These are phyloP conservation scores for Plasmodium relictum DNA, from an alignment of 169 alveolate genomes.

Conservation along the genomic window DNA sequence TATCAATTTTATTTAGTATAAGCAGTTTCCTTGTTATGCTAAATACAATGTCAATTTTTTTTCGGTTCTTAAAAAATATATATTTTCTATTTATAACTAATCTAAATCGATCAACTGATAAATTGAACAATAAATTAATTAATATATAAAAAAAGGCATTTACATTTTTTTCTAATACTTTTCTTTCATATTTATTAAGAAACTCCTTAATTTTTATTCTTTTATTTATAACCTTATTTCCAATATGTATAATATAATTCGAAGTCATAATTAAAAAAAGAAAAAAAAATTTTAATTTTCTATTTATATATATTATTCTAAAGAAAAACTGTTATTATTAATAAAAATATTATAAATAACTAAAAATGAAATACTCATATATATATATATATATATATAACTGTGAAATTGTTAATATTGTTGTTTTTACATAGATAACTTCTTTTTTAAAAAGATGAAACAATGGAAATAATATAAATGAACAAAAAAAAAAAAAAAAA, in stretches of 20 bases:
- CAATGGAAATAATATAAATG: no score
- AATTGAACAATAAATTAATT: slow-evolving; percentile 53
- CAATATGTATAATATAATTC: slow-evolving; percentile 68
- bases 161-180: slow-evolving; percentile 53
- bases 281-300: neutral
- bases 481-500: no score
- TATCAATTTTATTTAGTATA: slow-evolving; percentile 26
- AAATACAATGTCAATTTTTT: slow-evolving; percentile 31
- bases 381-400: no score
- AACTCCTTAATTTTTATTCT: slow-evolving; percentile 40
- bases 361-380: no score
- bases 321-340: no score
- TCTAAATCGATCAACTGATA: slow-evolving; percentile 56
- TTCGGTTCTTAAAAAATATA: slow-evolving; percentile 46
- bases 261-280: slow-evolving; percentile 28
- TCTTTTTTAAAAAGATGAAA: no score
- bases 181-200: slow-evolving; percentile 44
- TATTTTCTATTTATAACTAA: slow-evolving; percentile 69
- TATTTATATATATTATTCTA: neutral
- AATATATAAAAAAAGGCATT: slow-evolving; percentile 54
- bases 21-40: slow-evolving; percentile 50
- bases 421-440: no score
- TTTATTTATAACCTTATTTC: slow-evolving; percentile 35
- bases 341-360: neutral
- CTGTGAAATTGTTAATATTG: no score